Conservation (phyloP, 306 rosid species). For the Oemleria cerasiformis region DNA sequence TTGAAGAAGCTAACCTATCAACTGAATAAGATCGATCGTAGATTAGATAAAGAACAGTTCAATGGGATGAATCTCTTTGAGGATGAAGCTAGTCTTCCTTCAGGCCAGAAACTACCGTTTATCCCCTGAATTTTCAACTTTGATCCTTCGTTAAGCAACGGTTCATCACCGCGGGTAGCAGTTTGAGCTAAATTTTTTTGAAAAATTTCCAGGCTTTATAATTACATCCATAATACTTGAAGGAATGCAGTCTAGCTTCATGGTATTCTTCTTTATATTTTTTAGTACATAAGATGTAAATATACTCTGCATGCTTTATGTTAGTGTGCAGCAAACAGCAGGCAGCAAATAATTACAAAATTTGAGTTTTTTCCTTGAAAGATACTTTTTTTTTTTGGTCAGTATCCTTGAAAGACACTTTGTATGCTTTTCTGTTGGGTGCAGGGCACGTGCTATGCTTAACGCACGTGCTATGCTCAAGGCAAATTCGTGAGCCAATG, state of each 20-base stretch:
- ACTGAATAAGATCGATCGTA: slow-evolving; percentile 17
- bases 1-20: slow-evolving; percentile 39
- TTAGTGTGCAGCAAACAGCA: slow-evolving; percentile 1
- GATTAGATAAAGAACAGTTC: background rate
- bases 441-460: background rate
- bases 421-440: background rate
- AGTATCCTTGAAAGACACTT: no score
- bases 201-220: no score
- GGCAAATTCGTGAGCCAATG: no score
- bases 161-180: background rate
- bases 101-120: background rate
- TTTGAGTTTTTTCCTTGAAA: background rate
- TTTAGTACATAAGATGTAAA: slow-evolving; percentile 5
- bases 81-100: background rate
- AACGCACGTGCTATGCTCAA: no score
- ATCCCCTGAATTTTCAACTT: background rate
- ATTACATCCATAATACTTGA: background rate
- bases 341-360: background rate
- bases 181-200: background rate
- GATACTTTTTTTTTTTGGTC: background rate
- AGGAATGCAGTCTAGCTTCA: background rate
- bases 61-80: background rate
- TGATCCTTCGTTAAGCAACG: background rate
- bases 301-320: slow-evolving; percentile 4
- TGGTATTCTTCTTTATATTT: background rate